These are phyloP conservation scores for Lignosus rhinocerotis DNA, from an alignment of 1,284 basidiomycete genomes.

Conservation along the genomic window DNA sequence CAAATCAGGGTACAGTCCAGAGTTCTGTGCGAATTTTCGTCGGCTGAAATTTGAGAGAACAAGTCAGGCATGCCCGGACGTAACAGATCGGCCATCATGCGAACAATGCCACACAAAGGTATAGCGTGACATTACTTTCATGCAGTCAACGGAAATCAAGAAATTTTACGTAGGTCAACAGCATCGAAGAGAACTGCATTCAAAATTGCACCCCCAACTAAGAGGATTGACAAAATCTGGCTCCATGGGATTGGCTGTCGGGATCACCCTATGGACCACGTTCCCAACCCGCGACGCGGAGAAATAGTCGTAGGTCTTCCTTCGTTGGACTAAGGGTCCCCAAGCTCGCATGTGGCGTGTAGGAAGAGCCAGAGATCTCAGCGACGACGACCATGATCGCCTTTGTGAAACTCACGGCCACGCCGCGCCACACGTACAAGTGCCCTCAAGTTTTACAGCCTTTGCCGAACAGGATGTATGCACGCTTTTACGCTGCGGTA, in stretches of 20 bases:
- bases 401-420: no score
- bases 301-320: no score
- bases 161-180: background rate
- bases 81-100: background rate
- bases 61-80: background rate
- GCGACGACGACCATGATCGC: no score
- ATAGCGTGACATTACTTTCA: background rate
- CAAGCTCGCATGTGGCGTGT: no score
- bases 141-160: background rate
- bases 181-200: no score
- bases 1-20: constrained; percentile 20
- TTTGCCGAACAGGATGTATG: background rate
- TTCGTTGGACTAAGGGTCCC: no score
- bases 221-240: no score
- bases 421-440: no score
- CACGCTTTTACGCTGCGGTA: background rate
- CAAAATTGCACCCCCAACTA: no score
- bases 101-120: background rate
- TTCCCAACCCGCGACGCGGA: no score
- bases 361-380: no score
- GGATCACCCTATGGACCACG: no score
- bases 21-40: constrained; percentile 24
- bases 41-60: constrained; percentile 14
- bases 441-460: background rate
- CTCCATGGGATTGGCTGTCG: background rate